Evolutionary conservation across 2,329 filamentous ascomycete species (phyloP), one percentile per base, ranked within the genome.

Genomic region (Blastomyces silverae): DNA sequence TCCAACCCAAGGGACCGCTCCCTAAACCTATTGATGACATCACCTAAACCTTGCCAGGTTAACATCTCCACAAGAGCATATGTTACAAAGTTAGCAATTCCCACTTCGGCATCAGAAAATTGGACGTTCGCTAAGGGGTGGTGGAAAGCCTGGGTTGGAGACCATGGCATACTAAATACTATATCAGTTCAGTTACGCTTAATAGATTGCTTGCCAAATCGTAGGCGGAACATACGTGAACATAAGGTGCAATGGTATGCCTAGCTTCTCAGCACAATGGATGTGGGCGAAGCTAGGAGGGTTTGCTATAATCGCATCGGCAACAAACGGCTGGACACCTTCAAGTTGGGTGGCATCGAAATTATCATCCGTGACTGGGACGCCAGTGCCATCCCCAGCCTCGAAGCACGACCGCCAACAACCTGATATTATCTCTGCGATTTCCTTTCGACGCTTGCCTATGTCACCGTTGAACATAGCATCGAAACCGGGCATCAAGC

Each of bases 11-110:
- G 81, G 17, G 84, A 85, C 65, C 87, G 87, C 68, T 88, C 87
- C 62, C 92, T 83, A 72, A 96, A 97, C 13, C 87, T 84, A 73
- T 97, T 97, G 73, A 97, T 93, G 6, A 97, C 81, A 75, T 97
- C 92, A 48, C 92, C 92, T 3, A 96, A 79, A 0, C 91, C 92
- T 76, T 96, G 91, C 91, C 91, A 96, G 13, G 92, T 92, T 82
- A 96, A 86, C 84, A 95, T 90, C 69, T 96, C 92, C 1, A 96
- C 89, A 25, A 96, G 80, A 0, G 88, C 87, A 71, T 96, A 96
- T 0, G 89, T 90, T 64, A 95, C 82, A 72, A 90, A 93, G 70
- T 94, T 96, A 0, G 90, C 89, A 65, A 91, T 83, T n/a, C 85
- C 85, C 5, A 85, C 82, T 70, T 94, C 90, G 0, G 89, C 88